Evolutionary conservation across 2,329 filamentous ascomycete genomes (phyloP).

Genomic region (Xylariaceae sp.): DNA sequence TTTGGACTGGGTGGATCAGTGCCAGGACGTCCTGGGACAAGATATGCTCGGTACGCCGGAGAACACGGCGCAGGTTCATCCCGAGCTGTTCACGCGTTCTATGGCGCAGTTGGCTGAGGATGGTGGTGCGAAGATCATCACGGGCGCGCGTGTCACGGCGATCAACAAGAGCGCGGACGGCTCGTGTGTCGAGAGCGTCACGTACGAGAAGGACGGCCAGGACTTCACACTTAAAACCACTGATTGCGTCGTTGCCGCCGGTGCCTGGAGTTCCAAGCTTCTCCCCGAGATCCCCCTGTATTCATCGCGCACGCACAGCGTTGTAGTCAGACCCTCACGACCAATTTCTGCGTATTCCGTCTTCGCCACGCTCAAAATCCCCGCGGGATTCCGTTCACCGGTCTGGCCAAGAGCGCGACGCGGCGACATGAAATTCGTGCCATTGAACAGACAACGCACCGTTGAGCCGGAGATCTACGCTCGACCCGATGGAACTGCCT

Average conservation of each 20-base stretch:
- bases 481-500: constrained; percentile 67
- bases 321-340: constrained; percentile 38
- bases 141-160: constrained; percentile 28
- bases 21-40: constrained; percentile 38
- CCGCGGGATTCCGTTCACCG: constrained; percentile 43
- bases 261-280: constrained; percentile 43
- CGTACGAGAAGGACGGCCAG: constrained; percentile 27
- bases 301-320: constrained; percentile 41
- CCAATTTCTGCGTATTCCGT: constrained; percentile 54
- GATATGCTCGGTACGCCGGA: constrained; percentile 40
- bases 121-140: constrained; percentile 49
- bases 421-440: constrained; percentile 7
- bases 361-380: constrained; percentile 67
- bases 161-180: constrained; percentile 25
- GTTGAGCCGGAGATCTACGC: constrained; percentile 74
- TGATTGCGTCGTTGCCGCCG: constrained; percentile 36
- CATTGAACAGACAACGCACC: constrained; percentile 33
- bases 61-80: constrained; percentile 73
- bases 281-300: constrained; percentile 40
- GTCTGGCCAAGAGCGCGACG: constrained; percentile 22
- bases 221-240: constrained; percentile 27
- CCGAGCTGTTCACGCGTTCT: constrained; percentile 67
- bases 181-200: constrained; percentile 28
- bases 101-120: constrained; percentile 65
- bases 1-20: constrained; percentile 61